Base-by-base conservation (phyloP, 441 rosid genomes). In the Macaranga tanarius region DNA sequence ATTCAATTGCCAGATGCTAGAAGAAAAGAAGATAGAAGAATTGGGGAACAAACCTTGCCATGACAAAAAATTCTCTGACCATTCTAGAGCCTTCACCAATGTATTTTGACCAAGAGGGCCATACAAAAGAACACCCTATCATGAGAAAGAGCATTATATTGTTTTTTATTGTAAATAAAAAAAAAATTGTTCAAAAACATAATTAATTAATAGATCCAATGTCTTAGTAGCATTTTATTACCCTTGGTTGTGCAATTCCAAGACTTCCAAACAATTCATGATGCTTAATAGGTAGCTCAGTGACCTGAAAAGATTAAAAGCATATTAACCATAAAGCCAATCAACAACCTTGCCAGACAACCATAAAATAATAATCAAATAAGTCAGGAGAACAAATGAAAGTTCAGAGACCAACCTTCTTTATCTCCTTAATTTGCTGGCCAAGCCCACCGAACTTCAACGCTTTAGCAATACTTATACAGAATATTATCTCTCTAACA, bases 191-290 rank as follows among this genome's bases (percentile, higher is more conserved):
- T 31, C 65, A 64, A 62, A 11, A 70, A 34, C 40, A 72, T 31
- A 51, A 73, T 26, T 15, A 58, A 67, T 7, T 6, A 64, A 38
- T 19, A 19, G n/a, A 60, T 17, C 15, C 10, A 75, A 75, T 17
- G 13, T 2, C n/a, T 3, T 44, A 58, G 57, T 22, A 3, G 63
- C 51, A 57, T 3, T 65, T 63, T 5, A 48, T 42, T 76, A 87
- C 93, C 97, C 92, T 94, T 40, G 99, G 99, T 81, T 94, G 99
- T 67, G 97, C 97, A 75, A 94, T 94, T 79, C 99, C 97, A 72
- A 95, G 97, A 79, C 88, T 84, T 83, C 92, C 97, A 61, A 92
- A 95, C 84, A 95, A 81, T 70, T 95, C 97, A 38, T 92, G 92
- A 82, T 90, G 92, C 74, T 90, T 90, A 63, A 90, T 90, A 25